These are phyloP conservation scores for Lichtheimia ornata DNA, from an alignment of 371 early-diverging fungal genomes.

Conservation along the genomic window DNA sequence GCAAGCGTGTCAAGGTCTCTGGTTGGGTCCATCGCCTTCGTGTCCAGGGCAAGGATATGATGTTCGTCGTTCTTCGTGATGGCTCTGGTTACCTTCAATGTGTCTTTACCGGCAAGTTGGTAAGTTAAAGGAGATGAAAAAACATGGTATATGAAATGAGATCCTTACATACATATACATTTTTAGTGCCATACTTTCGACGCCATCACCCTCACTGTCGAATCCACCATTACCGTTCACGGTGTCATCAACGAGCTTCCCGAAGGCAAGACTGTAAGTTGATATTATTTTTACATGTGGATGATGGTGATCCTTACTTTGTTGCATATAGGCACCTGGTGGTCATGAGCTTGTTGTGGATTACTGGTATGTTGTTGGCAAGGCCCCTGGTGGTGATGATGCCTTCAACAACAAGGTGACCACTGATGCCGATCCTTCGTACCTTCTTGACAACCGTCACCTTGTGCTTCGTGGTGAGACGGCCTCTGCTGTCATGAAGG, in stretches of 20 bases:
- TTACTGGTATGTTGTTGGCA: conserved; percentile 93
- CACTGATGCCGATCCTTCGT: conserved; percentile 87
- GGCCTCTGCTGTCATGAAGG: conserved; percentile 88
- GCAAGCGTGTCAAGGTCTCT: conserved; percentile 82
- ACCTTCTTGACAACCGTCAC: conserved; percentile 95
- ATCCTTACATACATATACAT: neutral
- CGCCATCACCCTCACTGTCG: conserved; percentile 89
- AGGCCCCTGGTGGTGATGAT: conserved; percentile 95
- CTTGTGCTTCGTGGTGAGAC: conserved; percentile 96
- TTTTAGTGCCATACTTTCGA: conserved; percentile 91
- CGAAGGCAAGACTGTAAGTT: conserved; percentile 85
- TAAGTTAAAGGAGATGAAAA: conserved; percentile 36
- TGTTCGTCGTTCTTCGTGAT: conserved; percentile 93
- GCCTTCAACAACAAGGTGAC: conserved; percentile 91
- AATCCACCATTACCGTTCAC: conserved; percentile 89
- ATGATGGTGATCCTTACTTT: neutral
- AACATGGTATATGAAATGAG: neutral
- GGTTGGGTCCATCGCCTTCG: conserved; percentile 98
- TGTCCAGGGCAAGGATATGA: conserved; percentile 96
- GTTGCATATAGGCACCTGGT: conserved; percentile 79
- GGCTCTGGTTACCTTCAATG: conserved; percentile 95
- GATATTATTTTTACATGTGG: neutral
- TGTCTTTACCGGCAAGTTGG: conserved; percentile 85
- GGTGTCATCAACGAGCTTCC: conserved; percentile 90
- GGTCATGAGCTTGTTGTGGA: conserved; percentile 95